Evolutionary conservation across 352 stramenopile genomes (phyloP).

Genomic region (Phytopythium boreale): DNA sequence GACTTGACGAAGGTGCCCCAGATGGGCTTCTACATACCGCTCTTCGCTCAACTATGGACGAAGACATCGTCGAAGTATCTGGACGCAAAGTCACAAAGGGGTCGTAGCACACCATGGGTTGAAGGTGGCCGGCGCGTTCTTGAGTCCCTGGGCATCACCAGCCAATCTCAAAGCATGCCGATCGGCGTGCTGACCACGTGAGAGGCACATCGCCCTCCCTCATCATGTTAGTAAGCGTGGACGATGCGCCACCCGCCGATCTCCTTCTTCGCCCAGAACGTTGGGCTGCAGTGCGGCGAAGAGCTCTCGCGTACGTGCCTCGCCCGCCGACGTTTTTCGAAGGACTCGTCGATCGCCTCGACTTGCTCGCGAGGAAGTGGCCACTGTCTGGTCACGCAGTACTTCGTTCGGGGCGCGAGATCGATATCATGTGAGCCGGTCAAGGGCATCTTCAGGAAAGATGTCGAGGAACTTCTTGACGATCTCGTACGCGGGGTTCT

Average conservation of each 20-base stretch:
- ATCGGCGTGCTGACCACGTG: no score
- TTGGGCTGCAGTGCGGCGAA: conserved; percentile 11
- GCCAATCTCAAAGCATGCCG: neutral
- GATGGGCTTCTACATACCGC: neutral
- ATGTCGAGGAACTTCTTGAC: conserved; percentile 12
- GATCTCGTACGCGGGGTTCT: conserved; percentile 9
- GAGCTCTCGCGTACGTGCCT: no score
- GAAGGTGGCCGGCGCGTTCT: conserved; percentile 16
- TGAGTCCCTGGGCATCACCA: no score
- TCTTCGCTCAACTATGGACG: conserved; percentile 8
- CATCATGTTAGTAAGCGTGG: no score
- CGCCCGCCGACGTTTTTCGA: no score
- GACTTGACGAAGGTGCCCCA: conserved; percentile 5
- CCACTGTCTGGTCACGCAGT: conserved; percentile 6
- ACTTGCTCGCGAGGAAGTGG: conserved; percentile 21
- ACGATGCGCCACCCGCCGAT: no score
- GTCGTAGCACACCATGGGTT: conserved; percentile 12
- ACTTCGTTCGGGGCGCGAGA: conserved; percentile 9
- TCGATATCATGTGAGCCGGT: conserved; percentile 6
- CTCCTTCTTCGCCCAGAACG: no score
- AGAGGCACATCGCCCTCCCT: no score
- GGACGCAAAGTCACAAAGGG: conserved; percentile 12
- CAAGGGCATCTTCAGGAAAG: conserved; percentile 21
- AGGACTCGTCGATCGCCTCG: conserved; percentile 14
- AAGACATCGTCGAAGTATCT: conserved; percentile 32